phyloP scores from a whole-genome alignment of 2,329 filamentous ascomycete species.

The Thielaviopsis cerberus region DNA sequence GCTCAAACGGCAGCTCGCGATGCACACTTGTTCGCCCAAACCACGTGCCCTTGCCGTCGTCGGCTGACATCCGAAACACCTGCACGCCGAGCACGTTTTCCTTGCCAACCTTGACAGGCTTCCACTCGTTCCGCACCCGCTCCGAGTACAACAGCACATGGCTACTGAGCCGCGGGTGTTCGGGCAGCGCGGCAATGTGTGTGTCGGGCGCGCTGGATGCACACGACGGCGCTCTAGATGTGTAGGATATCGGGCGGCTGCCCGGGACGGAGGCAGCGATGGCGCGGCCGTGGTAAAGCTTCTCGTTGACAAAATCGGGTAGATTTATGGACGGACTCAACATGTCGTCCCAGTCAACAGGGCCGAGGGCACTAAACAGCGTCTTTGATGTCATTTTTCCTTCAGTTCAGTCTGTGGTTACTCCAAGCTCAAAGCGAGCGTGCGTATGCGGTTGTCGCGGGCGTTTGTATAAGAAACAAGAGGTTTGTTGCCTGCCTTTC shows the following conservation, averaged over 20 bases:
- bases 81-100: conserved; percentile 60
- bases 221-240: conserved; percentile 24
- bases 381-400: conserved; percentile 2
- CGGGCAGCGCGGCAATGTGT: neutral
- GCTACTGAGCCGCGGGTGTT: conserved; percentile 6
- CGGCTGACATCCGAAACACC: conserved; percentile 61
- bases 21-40: conserved; percentile 75
- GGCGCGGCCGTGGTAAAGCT: conserved; percentile 49
- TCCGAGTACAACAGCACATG: conserved; percentile 21
- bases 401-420: neutral
- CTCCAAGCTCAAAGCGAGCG: too few relatives aligned
- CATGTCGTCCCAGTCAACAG: conserved; percentile 32
- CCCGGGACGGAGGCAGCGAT: conserved; percentile 59
- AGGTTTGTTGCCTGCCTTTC: too few relatives aligned
- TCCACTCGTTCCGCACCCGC: conserved; percentile 67
- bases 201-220: conserved; percentile 28
- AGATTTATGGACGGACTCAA: conserved; percentile 26
- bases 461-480: too few relatives aligned
- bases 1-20: conserved; percentile 54
- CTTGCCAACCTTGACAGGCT: conserved; percentile 52
- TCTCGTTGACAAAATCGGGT: conserved; percentile 33
- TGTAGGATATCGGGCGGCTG: conserved; percentile 10
- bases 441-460: too few relatives aligned
- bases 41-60: conserved; percentile 75
- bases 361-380: conserved; percentile 32